Evolutionary conservation across 2,329 filamentous ascomycete species (phyloP).

Genomic region (Pseudogymnoascus sp.): DNA sequence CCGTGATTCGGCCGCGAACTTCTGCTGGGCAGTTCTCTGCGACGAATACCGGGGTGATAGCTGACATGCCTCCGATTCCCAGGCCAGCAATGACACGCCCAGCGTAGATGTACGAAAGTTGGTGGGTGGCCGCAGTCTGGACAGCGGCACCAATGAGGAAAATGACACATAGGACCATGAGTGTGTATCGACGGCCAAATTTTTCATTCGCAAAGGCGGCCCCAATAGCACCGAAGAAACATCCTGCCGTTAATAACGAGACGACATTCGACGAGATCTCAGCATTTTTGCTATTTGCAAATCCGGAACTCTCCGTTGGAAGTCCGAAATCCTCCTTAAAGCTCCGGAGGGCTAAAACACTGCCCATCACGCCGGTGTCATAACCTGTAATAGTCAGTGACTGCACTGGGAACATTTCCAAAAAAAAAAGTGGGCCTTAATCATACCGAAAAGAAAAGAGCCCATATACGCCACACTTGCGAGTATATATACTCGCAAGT

Average conservation of each 20-base stretch:
- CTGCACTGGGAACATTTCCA: not conserved
- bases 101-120: slow-evolving; percentile 39
- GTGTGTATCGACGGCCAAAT: slow-evolving; percentile 39
- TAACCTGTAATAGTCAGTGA: slow-evolving; percentile 14
- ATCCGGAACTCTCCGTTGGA: slow-evolving; percentile 18
- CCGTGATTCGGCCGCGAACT: slow-evolving; percentile 35
- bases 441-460: slow-evolving; percentile 22
- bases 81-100: slow-evolving; percentile 39
- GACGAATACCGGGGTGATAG: slow-evolving; percentile 37
- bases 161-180: slow-evolving; percentile 40
- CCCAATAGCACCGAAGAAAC: slow-evolving; percentile 45
- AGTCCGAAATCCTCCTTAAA: slow-evolving; percentile 26
- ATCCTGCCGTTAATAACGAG: slow-evolving; percentile 46
- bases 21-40: slow-evolving; percentile 37
- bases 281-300: slow-evolving; percentile 5
- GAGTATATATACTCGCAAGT: slow-evolving; percentile 10
- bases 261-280: slow-evolving; percentile 35
- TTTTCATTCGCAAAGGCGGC: slow-evolving; percentile 43
- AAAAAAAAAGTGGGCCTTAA: not conserved
- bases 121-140: slow-evolving; percentile 41
- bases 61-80: slow-evolving; percentile 43
- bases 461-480: slow-evolving; percentile 21
- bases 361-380: slow-evolving; percentile 24
- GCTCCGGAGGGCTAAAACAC: slow-evolving; percentile 19
- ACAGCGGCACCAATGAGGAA: slow-evolving; percentile 38